Evolutionary conservation across 352 stramenopile species (phyloP).

Genomic region (Blastocystis sp.): DNA sequence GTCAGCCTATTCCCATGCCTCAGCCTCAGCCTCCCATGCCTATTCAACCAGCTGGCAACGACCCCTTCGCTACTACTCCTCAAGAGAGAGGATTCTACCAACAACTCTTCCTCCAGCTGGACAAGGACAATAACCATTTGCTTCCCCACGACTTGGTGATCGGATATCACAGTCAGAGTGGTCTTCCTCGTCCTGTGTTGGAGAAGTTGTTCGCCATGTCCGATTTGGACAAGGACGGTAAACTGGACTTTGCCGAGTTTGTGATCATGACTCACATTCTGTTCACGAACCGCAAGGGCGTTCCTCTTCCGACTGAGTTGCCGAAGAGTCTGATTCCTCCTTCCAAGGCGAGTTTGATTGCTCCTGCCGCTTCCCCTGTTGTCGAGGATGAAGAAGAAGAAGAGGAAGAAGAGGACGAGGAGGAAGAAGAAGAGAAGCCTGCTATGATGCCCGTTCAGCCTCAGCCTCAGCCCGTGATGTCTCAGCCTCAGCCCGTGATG

Average conservation of each 20-base stretch:
- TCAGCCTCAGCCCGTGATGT: background rate
- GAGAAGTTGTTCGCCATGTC: too few relatives aligned
- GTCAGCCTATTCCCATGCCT: background rate
- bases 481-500: background rate
- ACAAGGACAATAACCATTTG: too few relatives aligned
- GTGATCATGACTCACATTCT: constrained; percentile 45
- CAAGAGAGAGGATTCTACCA: too few relatives aligned
- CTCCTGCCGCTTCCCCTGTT: background rate
- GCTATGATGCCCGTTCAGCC: background rate
- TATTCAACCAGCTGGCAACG: too few relatives aligned
- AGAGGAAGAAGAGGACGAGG: background rate
- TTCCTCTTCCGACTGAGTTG: too few relatives aligned
- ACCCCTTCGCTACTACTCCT: too few relatives aligned
- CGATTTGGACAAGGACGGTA: background rate
- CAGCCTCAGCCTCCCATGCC: background rate
- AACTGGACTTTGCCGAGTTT: constrained; percentile 2
- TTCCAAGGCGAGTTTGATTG: too few relatives aligned
- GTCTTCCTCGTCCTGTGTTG: too few relatives aligned
- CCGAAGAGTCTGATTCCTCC: too few relatives aligned
- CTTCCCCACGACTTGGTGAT: too few relatives aligned
- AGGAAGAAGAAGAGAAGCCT: background rate
- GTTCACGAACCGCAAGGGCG: background rate
- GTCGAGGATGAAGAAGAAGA: background rate
- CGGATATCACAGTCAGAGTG: too few relatives aligned
- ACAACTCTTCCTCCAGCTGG: too few relatives aligned